Evolutionary conservation across 371 early-diverging fungal species (phyloP).

Genomic region (Mortierella sp.): DNA sequence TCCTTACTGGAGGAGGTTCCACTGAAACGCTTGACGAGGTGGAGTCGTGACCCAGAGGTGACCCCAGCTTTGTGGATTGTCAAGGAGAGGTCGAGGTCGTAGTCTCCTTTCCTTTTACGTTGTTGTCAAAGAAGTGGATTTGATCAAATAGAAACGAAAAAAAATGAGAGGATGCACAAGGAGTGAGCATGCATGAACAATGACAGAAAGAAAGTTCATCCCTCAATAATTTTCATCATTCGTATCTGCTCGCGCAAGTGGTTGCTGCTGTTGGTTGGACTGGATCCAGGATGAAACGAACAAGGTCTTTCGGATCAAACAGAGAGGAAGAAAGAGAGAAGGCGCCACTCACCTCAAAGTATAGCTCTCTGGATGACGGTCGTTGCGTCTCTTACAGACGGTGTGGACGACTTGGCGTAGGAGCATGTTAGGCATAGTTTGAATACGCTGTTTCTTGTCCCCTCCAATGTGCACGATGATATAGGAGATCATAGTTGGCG

Average conservation of each 20-base stretch:
- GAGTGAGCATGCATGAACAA: background rate
- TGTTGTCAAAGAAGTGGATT: background rate
- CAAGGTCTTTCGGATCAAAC: background rate
- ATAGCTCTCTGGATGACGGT: slow-evolving; percentile 32
- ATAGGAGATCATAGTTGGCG: background rate
- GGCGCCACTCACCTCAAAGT: slow-evolving; percentile 35
- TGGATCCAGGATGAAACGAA: background rate
- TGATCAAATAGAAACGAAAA: background rate
- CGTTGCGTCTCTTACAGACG: slow-evolving; percentile 39
- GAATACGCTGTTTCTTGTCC: slow-evolving; percentile 33
- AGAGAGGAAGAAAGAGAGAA: background rate
- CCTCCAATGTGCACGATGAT: slow-evolving; percentile 28
- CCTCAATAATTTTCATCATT: background rate
- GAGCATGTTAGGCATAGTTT: slow-evolving; percentile 43
- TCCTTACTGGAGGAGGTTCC: slow-evolving; percentile 8
- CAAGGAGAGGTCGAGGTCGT: slow-evolving; percentile 63
- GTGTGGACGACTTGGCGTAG: slow-evolving; percentile 36
- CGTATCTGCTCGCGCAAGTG: background rate
- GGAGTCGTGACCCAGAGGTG: slow-evolving; percentile 65
- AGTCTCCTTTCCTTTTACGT: slow-evolving; percentile 27
- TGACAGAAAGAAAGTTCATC: too few relatives aligned
- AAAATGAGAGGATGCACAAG: background rate
- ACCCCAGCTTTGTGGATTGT: slow-evolving; percentile 69
- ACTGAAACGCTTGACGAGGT: slow-evolving; percentile 48
- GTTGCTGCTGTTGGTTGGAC: background rate